Conservation (phyloP, 2,329 filamentous ascomycete genomes). For the Ophiocordyceps unilateralis region DNA sequence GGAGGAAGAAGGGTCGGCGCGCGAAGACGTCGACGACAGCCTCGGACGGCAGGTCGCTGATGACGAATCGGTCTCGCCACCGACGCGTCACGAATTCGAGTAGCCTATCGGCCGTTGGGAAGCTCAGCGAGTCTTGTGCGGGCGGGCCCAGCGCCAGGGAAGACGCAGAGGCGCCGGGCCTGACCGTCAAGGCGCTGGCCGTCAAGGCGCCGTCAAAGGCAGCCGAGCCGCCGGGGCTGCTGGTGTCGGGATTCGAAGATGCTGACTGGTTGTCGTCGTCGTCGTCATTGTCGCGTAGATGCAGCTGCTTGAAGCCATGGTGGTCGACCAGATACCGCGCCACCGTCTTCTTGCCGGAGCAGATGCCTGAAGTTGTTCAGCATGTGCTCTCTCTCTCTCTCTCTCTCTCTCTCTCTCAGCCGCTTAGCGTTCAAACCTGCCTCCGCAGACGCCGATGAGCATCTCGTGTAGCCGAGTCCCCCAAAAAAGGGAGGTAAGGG, state of each 20-base stretch:
- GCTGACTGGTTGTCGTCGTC: background rate
- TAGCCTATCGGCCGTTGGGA: constrained; percentile 47
- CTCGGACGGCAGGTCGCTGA: constrained; percentile 64
- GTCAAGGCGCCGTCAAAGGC: constrained; percentile 9
- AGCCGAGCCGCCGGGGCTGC: background rate
- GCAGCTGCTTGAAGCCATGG: constrained; percentile 63
- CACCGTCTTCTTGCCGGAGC: constrained; percentile 80
- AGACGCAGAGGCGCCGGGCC: constrained; percentile 8
- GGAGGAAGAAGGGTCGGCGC: constrained; percentile 77
- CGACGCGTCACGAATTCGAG: constrained; percentile 71
- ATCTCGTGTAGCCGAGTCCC: constrained; percentile 27
- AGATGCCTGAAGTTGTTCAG: constrained; percentile 49
- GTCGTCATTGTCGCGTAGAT: constrained; percentile 24
- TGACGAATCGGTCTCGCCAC: constrained; percentile 77
- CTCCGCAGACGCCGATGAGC: constrained; percentile 63
- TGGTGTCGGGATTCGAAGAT: constrained; percentile 3
- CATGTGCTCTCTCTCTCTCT: background rate
- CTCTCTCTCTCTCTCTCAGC: background rate
- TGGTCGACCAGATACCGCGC: constrained; percentile 73
- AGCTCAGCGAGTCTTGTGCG: constrained; percentile 21
- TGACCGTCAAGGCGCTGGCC: constrained; percentile 11
- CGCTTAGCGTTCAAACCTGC: constrained; percentile 21
- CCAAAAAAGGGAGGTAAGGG: too few species aligned
- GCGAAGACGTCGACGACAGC: constrained; percentile 55
- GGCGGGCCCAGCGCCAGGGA: constrained; percentile 9